Percentiles rank a stretch among this genome's conserved stretches.
These are phyloP conservation scores for Phytophthora chlamydospora DNA, from an alignment of 352 stramenopile genomes.

Conservation along the genomic window DNA sequence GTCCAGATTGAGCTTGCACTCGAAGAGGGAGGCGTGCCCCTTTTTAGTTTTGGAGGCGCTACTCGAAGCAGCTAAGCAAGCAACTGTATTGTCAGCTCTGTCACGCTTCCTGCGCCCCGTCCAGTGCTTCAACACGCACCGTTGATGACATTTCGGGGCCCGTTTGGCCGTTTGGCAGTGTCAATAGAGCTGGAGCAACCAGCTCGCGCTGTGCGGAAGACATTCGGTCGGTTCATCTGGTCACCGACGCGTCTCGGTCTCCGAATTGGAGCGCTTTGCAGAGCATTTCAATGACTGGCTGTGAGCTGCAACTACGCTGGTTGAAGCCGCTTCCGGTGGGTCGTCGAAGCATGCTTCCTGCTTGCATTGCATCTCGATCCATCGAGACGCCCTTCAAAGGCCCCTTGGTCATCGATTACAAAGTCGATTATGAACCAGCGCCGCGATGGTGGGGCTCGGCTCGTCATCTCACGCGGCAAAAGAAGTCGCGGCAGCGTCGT, in stretches of 20 bases:
- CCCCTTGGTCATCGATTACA: slow-evolving; percentile 9
- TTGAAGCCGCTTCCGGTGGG: slow-evolving; percentile 8
- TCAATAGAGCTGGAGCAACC: slow-evolving; percentile 12
- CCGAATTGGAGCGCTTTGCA: not conserved
- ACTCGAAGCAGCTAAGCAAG: slow-evolving; percentile 34
- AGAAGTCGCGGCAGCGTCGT: slow-evolving; percentile 4
- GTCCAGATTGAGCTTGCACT: slow-evolving; percentile 11
- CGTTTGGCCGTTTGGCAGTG: slow-evolving; percentile 2
- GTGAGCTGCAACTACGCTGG: not conserved
- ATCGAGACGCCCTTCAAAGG: not conserved
- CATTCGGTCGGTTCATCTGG: slow-evolving; percentile 27
- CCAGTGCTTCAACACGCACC: slow-evolving; percentile 36
- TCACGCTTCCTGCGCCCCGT: slow-evolving; percentile 17
- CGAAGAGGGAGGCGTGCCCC: slow-evolving; percentile 17
- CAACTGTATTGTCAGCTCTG: slow-evolving; percentile 38
- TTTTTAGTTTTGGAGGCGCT: slow-evolving; percentile 17
- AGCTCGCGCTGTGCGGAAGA: slow-evolving; percentile 7
- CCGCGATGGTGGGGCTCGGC: slow-evolving; percentile 2
- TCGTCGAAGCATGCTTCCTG: not conserved
- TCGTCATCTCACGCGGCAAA: slow-evolving; percentile 21
- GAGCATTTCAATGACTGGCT: slow-evolving; percentile 10
- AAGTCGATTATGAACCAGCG: too few species aligned
- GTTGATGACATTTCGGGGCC: slow-evolving; percentile 21
- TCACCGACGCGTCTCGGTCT: slow-evolving; percentile 2
- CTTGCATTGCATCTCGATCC: slow-evolving; percentile 4